phyloP scores from a whole-genome alignment of 495 filamentous ascomycete genomes.

The Penicillium flavigenum region DNA sequence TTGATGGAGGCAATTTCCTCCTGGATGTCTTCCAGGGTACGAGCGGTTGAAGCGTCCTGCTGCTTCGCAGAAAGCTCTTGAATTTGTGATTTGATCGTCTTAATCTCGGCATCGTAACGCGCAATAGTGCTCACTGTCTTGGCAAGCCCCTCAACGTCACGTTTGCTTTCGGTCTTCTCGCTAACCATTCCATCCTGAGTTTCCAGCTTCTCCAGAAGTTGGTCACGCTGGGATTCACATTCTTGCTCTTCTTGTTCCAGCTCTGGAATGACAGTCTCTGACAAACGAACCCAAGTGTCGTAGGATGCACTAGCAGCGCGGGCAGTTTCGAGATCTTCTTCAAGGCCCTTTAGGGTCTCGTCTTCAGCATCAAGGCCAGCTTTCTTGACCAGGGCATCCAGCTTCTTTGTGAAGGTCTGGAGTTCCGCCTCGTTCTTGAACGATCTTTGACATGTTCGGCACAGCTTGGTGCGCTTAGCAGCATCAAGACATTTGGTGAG shows the following conservation, averaged over 20 bases:
- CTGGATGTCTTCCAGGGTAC: conserved; percentile 80
- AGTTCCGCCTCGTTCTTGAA: conserved; percentile 62
- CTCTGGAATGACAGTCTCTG: conserved; percentile 66
- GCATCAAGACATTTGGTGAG: conserved; percentile 59
- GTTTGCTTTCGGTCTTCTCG: conserved; percentile 61
- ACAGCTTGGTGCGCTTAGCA: conserved; percentile 61
- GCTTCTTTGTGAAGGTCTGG: conserved; percentile 57
- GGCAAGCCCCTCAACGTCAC: conserved; percentile 71
- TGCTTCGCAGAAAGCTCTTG: conserved; percentile 69
- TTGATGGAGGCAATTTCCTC: conserved; percentile 64
- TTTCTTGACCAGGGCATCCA: conserved; percentile 59
- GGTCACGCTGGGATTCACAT: conserved; percentile 53
- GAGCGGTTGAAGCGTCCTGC: conserved; percentile 57
- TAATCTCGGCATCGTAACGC: conserved; percentile 68
- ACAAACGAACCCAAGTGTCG: conserved; percentile 70
- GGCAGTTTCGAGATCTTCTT: conserved; percentile 56
- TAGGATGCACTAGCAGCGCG: conserved; percentile 62
- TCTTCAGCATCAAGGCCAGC: conserved; percentile 52
- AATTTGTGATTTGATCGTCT: conserved; percentile 66
- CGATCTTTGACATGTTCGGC: conserved; percentile 64
- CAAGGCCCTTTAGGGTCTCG: conserved; percentile 50
- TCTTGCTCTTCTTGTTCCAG: conserved; percentile 60
- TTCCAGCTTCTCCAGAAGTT: conserved; percentile 66
- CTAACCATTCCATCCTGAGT: conserved; percentile 68
- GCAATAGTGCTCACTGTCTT: conserved; percentile 76